phyloP scores from a whole-genome alignment of 116 monocot genomes.

The Posidonia oceanica region DNA sequence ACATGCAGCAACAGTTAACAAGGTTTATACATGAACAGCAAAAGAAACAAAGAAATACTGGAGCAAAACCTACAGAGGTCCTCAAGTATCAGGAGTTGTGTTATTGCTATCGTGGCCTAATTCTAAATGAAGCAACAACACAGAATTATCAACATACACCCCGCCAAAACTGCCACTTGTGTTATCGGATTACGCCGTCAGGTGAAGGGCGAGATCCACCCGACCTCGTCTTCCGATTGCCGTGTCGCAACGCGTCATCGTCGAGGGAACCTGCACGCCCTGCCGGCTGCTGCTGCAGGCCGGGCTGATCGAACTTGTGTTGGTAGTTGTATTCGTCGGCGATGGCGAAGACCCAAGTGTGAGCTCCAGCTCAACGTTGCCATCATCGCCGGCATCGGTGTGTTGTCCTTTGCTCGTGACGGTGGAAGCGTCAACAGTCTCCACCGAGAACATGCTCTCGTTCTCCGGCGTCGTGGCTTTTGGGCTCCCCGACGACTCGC shows the following conservation, averaged over 20 bases:
- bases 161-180: background rate
- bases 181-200: background rate
- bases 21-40: too few relatives aligned
- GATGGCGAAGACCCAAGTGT: constrained; percentile 6
- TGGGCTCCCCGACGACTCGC: background rate
- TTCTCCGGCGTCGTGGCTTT: background rate
- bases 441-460: constrained; percentile 4
- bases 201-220: background rate
- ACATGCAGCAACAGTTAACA: too few relatives aligned
- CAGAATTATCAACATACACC: background rate
- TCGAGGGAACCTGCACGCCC: too few relatives aligned
- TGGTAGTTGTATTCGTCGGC: background rate
- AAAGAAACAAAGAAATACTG: too few relatives aligned
- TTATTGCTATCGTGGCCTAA: too few relatives aligned
- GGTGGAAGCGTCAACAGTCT: background rate
- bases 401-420: background rate
- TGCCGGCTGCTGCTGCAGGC: too few relatives aligned
- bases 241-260: too few relatives aligned
- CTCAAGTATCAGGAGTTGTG: too few relatives aligned
- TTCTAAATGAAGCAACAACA: too few relatives aligned
- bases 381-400: background rate
- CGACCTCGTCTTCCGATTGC: too few relatives aligned
- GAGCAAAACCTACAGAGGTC: too few relatives aligned
- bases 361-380: constrained; percentile 7
- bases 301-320: background rate